Percentiles rank a stretch among this genome's conserved stretches.
Evolutionary conservation across 2,329 filamentous ascomycete genomes (phyloP).

Genomic region (Pyricularia sp.): DNA sequence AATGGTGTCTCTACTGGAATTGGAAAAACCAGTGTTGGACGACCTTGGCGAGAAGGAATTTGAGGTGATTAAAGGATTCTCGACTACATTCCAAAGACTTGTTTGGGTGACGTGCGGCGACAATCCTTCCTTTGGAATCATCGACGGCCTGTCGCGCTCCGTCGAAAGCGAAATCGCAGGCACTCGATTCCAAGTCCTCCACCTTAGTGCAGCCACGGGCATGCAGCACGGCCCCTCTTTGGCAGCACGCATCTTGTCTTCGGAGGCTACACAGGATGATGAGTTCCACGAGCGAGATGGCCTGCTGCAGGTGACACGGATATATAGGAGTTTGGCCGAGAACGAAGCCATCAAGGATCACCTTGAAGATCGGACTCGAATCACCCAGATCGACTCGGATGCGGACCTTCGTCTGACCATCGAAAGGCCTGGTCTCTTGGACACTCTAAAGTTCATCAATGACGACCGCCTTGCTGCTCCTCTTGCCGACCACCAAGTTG

Average conservation of each 20-base stretch:
- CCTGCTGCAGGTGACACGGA: slow-evolving; percentile 10
- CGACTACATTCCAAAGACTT: background rate
- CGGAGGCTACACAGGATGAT: slow-evolving; percentile 8
- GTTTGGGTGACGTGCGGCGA: background rate
- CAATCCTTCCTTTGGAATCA: background rate
- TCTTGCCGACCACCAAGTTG: slow-evolving; percentile 12
- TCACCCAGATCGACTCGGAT: background rate
- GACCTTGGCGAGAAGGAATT: slow-evolving; percentile 11
- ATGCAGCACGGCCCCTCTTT: background rate
- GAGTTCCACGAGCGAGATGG: slow-evolving; percentile 16
- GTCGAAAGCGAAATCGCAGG: background rate
- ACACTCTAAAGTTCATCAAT: slow-evolving; percentile 2
- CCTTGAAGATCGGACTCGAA: background rate
- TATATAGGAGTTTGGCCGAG: background rate
- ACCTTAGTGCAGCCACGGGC: background rate
- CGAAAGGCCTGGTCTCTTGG: background rate
- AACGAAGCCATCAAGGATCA: background rate
- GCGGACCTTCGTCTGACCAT: background rate
- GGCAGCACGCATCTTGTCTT: background rate
- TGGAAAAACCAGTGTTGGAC: slow-evolving; percentile 17
- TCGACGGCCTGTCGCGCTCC: background rate
- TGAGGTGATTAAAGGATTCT: slow-evolving; percentile 11
- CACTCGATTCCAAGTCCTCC: background rate
- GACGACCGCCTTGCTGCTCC: background rate
- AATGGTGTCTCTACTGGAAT: slow-evolving; percentile 8